A percentile compares a stretch with the other conserved stretches of the same genome.
phyloP scores from a whole-genome alignment of 805 yeast genomes.

The Saturnispora sekii region DNA sequence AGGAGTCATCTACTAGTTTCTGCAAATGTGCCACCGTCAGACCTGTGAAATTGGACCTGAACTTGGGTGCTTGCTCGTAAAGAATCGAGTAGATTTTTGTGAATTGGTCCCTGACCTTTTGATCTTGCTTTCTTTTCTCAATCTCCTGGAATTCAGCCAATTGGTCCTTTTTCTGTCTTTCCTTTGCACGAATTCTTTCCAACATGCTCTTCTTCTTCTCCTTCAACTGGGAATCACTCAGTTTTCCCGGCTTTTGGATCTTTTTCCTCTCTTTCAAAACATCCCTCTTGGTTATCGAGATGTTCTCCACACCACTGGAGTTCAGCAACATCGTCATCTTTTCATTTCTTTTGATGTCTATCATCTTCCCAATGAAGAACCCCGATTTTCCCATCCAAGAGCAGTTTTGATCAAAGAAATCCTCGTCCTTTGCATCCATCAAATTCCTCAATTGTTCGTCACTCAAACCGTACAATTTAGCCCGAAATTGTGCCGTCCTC shows the following conservation, averaged over 20 bases:
- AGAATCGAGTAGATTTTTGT: slow-evolving; percentile 1
- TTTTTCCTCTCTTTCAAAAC: background rate
- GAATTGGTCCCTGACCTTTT: background rate
- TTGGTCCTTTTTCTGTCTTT: background rate
- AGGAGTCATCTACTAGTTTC: slow-evolving; percentile 3
- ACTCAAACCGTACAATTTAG: background rate
- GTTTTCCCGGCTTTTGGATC: background rate
- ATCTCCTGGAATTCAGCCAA: background rate
- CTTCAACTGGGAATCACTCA: background rate
- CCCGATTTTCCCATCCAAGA: background rate
- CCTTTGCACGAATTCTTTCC: slow-evolving; percentile 4
- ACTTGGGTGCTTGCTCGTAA: slow-evolving; percentile 5
- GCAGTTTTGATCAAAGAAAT: background rate
- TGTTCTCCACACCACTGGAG: no score
- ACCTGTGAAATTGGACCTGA: background rate
- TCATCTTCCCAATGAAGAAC: background rate
- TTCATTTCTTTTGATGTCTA: background rate
- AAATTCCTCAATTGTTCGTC: background rate
- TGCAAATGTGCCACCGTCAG: background rate
- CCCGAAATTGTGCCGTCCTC: background rate
- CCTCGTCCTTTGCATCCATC: background rate
- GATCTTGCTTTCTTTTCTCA: background rate
- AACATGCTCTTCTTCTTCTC: background rate
- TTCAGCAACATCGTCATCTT: background rate
- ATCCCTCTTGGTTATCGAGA: background rate